Evolutionary conservation across 257 asterid species (phyloP), one percentile per base, ranked within the genome.

Genomic region (Leonotis leonurus): DNA sequence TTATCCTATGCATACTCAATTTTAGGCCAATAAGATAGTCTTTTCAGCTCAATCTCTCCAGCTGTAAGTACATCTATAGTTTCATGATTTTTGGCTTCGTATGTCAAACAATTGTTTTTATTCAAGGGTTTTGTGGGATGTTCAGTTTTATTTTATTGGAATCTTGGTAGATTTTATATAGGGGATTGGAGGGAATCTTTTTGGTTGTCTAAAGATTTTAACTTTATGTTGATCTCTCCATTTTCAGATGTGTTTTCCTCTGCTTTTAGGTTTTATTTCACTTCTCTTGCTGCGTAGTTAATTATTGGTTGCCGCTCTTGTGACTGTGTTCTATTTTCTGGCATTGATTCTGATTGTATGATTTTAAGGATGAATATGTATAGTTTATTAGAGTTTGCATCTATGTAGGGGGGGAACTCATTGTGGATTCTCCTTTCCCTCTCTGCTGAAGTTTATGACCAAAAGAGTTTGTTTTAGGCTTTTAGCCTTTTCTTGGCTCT

Each of bases 21-120:
- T 55, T 20, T 27, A 20, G 10, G 14, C 14, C 54, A 40, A 61
- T 27, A 54, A 72, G 27, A 21, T 18, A 21, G 16, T 20, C 12
- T 22, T 29, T 67, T 16, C 3, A 51, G 51, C 78, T 65, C 72
- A 61, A 35, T 65, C 56, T 73, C 62, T 55, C 52, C 64, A 55
- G 10, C 58, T 66, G 80, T 78, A 43, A 67, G 77, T 74, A 57
- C 61, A 17, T 74, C 45, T 64, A n/a, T 35, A 68, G 33, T 36
- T 72, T 54, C 43, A 45, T 57, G 22, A 1, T 60, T 50, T 59
- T 16, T 50, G n/a, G 8, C 8, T 64, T 26, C 8, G 8, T 20
- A 2, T 30, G 43, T 14, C 12, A 41, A 12, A 2, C 0, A 4
- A 33, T 6, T 21, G 35, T 54, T 11, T 70, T 24, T 13, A 4